Base-by-base conservation (phyloP, 495 filamentous ascomycete species). In the Aspergillus sparsus region DNA sequence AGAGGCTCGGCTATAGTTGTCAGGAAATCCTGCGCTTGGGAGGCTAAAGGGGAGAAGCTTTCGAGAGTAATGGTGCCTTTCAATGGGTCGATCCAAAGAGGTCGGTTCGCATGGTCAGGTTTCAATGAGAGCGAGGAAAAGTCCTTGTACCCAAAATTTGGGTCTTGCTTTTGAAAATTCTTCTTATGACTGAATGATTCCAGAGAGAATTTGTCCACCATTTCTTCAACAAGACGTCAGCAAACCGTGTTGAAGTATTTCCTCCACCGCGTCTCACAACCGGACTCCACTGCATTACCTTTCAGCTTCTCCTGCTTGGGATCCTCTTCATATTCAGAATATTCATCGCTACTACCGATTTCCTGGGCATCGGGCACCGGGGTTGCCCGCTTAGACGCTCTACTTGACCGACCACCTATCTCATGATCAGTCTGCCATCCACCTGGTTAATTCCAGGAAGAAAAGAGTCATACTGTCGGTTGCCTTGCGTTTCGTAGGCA, bases 1-100 rank as follows among this genome's bases (percentile, higher is more conserved):
- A 91, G 77, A 44, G 94, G 94, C 75, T 98, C 94, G 39, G 93
- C 92, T 66, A 98, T 91, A 44, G 93, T 96, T 53, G 93, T 95
- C 57, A 98, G 79, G 73, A 98, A 97, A 70, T 96, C 92, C 63
- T 96, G 90, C 3, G 92, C 94, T 67, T 93, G 87, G 36, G 86
- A 80, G 18, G 92, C 89, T 42, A 93, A 74, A 1, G 92, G 89
- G 35, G 87, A 92, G 78, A 97, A 98, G 62, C 91, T 95, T 80
- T 99, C 94, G n/a, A 98, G 80, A 27, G 94, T 91, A 69, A 99
- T 93, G 60, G 86, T 85, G 46, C 90, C 92, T 66, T 87, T 89
- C 46, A 79, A 57, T 1, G 91, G 91, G 72, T 97, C 91, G 65
- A 98, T 92, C 89, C 90, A 98, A 49, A 98, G 78, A 21, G 94